Conservation (phyloP, 805 yeast genomes). For the Ogataea ramenticola region DNA sequence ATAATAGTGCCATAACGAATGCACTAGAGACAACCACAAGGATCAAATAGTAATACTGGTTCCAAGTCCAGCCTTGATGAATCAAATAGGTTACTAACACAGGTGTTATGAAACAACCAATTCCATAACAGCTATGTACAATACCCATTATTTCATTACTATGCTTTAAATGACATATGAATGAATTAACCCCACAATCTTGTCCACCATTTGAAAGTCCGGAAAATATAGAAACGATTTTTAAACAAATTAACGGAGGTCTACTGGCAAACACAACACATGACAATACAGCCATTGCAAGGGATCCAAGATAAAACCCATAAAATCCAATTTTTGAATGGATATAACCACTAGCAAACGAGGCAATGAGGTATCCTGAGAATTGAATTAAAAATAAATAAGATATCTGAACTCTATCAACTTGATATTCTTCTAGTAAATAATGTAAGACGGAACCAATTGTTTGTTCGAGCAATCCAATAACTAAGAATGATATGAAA, state of each 20-base stretch:
- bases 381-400: constrained; percentile 45
- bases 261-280: constrained; percentile 26
- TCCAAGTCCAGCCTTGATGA: constrained; percentile 34
- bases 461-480: constrained; percentile 56
- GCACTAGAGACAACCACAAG: constrained; percentile 19
- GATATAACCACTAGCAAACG: constrained; percentile 31
- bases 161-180: constrained; percentile 39
- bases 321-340: constrained; percentile 40
- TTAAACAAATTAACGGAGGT: constrained; percentile 36
- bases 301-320: constrained; percentile 32
- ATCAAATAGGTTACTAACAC: constrained; percentile 35
- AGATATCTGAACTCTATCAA: constrained; percentile 42
- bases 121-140: constrained; percentile 45
- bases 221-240: constrained; percentile 29
- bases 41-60: constrained; percentile 36
- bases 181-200: constrained; percentile 50
- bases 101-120: constrained; percentile 48
- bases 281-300: constrained; percentile 5
- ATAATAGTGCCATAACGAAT: constrained; percentile 17
- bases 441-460: constrained; percentile 53
- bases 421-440: constrained; percentile 37
- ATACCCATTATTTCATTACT: constrained; percentile 44
- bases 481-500: constrained; percentile 32
- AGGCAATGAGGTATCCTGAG: constrained; percentile 43
- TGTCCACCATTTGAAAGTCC: constrained; percentile 54